These are phyloP conservation scores for Kazachstania taianensis DNA, from an alignment of 805 yeast species.

Conservation along the genomic window DNA sequence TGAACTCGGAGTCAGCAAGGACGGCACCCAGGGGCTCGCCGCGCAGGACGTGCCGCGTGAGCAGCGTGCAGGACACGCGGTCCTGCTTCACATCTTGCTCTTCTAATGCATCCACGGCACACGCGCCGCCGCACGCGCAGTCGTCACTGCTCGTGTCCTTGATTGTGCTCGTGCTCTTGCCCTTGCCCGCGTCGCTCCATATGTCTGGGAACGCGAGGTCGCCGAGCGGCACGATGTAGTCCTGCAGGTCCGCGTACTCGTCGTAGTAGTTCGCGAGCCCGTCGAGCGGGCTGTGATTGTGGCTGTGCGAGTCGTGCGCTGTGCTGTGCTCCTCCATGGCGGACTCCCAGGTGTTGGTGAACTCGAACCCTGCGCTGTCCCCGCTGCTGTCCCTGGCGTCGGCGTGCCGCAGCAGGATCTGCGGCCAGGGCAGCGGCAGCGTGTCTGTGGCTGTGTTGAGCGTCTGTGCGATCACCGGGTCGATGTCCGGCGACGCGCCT, in stretches of 20 bases:
- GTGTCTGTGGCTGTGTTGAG: background rate
- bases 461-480: too few relatives aligned
- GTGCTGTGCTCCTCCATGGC: background rate
- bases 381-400: background rate
- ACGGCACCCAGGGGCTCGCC: conserved; percentile 6
- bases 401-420: background rate
- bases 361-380: background rate
- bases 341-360: background rate
- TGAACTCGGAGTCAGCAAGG: conserved; percentile 3
- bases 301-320: background rate
- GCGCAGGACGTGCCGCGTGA: conserved; percentile 7
- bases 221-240: background rate
- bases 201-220: background rate
- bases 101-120: too few relatives aligned
- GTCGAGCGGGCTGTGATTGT: background rate
- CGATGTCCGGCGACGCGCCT: too few relatives aligned
- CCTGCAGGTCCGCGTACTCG: background rate
- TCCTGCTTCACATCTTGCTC: too few relatives aligned
- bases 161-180: too few relatives aligned
- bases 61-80: conserved; percentile 9
- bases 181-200: background rate
- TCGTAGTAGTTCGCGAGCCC: background rate
- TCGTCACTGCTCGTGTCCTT: too few relatives aligned
- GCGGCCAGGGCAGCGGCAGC: background rate
- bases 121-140: too few relatives aligned